Evolutionary conservation across 225 moss, liverwort and hornwort genomes (phyloP), one percentile per base, ranked within the genome.

Genomic region (Physcomitrellopsis africana): DNA sequence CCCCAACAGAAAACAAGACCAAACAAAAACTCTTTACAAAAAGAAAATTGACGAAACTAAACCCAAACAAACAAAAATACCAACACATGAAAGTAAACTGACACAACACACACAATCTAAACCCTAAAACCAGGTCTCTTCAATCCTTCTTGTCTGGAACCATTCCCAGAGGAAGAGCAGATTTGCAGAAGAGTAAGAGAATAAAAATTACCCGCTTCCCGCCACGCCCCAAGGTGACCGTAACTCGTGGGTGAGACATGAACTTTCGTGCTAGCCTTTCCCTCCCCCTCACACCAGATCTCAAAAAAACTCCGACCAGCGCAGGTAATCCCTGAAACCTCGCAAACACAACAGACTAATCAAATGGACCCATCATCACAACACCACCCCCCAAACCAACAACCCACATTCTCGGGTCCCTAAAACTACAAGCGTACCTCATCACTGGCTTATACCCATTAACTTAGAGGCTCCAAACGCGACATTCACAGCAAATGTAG

Each of bases 241-340:
- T 87, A 65, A 87, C 79, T 81, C 82, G 87, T 78, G 84, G 85
- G 78, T 90, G 90, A 82, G 90, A 85, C 87, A 90, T 90, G 80
- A 72, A 87, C 86, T 68, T 32, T 84, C n/a, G 23, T 61, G 23
- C 44, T 45, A 18, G 46, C 63, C 63, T 19, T 20, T 22, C 20
- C 65, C 37, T 41, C 9, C n/a, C 22, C 15, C 61, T 8, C 61
- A 3, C 61, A 61, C 41, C 61, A n/a, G 61, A 37, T 41, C 61
- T 20, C 41, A 61, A 2, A 15, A 8, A 37, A 15, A 61, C 61
- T 61, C 61, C 61, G 32, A 61, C 32, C 37, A 32, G 41, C 61
- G 37, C 16, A 61, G 61, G 37, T 1, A 61, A 61, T 61, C 4
- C 17, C 41, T 61, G 41, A 32, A 61, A 61, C 37, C 22, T 37